These are phyloP conservation scores for Trichophyton mentagrophytes DNA, from an alignment of 2,329 filamentous ascomycete genomes.

Conservation along the genomic window DNA sequence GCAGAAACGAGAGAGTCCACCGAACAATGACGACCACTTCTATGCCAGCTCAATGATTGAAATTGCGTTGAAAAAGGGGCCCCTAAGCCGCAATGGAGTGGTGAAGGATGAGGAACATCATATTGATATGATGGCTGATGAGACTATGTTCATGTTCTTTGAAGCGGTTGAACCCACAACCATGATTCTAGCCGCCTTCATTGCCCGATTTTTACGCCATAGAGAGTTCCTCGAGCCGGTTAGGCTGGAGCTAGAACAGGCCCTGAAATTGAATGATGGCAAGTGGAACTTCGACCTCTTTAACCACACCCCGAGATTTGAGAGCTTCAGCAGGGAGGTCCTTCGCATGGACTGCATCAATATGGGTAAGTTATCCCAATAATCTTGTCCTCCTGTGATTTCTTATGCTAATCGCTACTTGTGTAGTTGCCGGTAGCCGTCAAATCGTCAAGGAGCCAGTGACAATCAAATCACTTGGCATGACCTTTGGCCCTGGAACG, in stretches of 20 bases:
- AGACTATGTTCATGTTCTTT: conserved; percentile 5
- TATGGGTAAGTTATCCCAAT: not conserved
- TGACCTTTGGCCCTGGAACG: not conserved
- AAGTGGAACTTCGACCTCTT: conserved; percentile 1
- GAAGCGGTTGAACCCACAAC: not conserved
- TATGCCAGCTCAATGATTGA: not conserved
- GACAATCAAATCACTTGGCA: not conserved
- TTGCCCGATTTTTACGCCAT: not conserved
- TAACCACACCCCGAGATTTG: not conserved
- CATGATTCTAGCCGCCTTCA: not conserved
- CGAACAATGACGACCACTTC: not conserved
- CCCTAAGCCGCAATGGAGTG: not conserved
- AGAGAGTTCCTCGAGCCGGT: not conserved
- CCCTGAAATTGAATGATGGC: not conserved
- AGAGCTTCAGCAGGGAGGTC: conserved; percentile 1
- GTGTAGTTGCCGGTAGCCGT: not conserved
- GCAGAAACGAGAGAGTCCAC: not conserved
- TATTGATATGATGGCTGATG: conserved; percentile 2
- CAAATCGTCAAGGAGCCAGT: not conserved
- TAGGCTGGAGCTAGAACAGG: not conserved
- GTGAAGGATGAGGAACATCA: not conserved
- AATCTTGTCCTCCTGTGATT: not conserved
- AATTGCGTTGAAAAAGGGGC: not conserved
- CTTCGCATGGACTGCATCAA: not conserved
- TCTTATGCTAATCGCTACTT: not conserved